Evolutionary conservation across 2,329 filamentous ascomycete genomes (phyloP).

Genomic region (Tolypocladium inflatum): DNA sequence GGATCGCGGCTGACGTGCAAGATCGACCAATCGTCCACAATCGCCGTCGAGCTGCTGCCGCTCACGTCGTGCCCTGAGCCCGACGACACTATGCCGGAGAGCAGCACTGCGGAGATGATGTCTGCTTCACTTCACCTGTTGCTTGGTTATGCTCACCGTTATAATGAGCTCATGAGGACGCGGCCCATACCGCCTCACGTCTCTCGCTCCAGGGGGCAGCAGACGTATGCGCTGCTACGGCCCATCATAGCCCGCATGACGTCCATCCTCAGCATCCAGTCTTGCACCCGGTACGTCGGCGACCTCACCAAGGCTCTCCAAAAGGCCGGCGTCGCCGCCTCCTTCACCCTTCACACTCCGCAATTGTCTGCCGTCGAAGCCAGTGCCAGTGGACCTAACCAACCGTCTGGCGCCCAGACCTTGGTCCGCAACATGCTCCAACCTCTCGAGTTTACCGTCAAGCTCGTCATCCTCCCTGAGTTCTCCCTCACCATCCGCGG

Average conservation of each 20-base stretch:
- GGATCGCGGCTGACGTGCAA: slow-evolving; percentile 48
- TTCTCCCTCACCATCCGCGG: slow-evolving; percentile 32
- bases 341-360: slow-evolving; percentile 31
- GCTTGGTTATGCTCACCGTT: slow-evolving; percentile 68
- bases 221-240: slow-evolving; percentile 39
- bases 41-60: slow-evolving; percentile 60
- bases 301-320: slow-evolving; percentile 33
- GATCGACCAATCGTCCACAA: slow-evolving; percentile 36
- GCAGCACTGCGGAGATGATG: slow-evolving; percentile 53
- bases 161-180: slow-evolving; percentile 61
- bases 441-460: slow-evolving; percentile 29
- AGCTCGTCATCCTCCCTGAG: slow-evolving; percentile 35
- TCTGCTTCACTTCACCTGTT: slow-evolving; percentile 64
- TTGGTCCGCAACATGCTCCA: slow-evolving; percentile 34
- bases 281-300: slow-evolving; percentile 32
- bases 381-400: slow-evolving; percentile 20
- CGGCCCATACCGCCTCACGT: slow-evolving; percentile 37
- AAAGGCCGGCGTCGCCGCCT: slow-evolving; percentile 34
- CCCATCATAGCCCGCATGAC: slow-evolving; percentile 40
- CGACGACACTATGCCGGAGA: slow-evolving; percentile 27
- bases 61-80: slow-evolving; percentile 31
- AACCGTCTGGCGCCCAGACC: slow-evolving; percentile 30
- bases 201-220: slow-evolving; percentile 25
- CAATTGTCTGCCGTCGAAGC: slow-evolving; percentile 18
- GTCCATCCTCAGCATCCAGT: slow-evolving; percentile 30